phyloP scores from a whole-genome alignment of 2,329 filamentous ascomycete genomes.

The Bertia moriformis region DNA sequence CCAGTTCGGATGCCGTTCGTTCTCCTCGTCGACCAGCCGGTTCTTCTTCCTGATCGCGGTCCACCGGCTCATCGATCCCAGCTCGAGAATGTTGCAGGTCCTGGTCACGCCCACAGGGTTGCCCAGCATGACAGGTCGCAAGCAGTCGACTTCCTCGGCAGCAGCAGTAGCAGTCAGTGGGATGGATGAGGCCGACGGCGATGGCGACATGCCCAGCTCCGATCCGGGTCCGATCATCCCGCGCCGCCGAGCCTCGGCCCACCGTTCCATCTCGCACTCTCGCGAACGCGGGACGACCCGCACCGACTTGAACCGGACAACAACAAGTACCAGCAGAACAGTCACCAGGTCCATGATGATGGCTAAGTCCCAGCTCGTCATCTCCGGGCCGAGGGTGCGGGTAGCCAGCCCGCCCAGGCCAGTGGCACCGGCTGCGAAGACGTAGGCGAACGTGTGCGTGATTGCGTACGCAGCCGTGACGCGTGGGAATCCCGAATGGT shows the following conservation, averaged over 20 bases:
- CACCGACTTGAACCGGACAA: slow-evolving; percentile 50
- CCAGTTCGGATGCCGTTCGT: no score
- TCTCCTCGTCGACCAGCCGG: slow-evolving; percentile 32
- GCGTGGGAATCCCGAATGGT: slow-evolving; percentile 64
- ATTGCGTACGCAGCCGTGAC: slow-evolving; percentile 58
- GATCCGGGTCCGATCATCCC: slow-evolving; percentile 29
- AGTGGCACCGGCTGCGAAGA: slow-evolving; percentile 55
- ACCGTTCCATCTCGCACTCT: slow-evolving; percentile 35
- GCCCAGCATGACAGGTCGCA: slow-evolving; percentile 58
- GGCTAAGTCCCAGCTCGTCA: slow-evolving; percentile 54
- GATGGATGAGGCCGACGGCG: slow-evolving; percentile 15
- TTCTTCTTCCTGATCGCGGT: slow-evolving; percentile 55
- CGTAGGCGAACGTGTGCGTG: slow-evolving; percentile 55
- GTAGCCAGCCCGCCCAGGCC: slow-evolving; percentile 55
- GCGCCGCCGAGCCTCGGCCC: slow-evolving; percentile 30
- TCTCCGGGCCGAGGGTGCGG: slow-evolving; percentile 49
- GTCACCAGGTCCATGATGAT: slow-evolving; percentile 53
- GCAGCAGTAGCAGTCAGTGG: slow-evolving; percentile 12
- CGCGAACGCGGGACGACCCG: slow-evolving; percentile 55
- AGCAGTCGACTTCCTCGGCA: slow-evolving; percentile 39
- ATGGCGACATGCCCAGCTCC: slow-evolving; percentile 9
- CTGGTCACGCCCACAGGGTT: slow-evolving; percentile 56
- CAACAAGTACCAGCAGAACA: slow-evolving; percentile 41
- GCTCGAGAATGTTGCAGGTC: slow-evolving; percentile 57
- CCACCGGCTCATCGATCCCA: slow-evolving; percentile 56